A percentile compares a stretch with the other conserved stretches of the same genome.
Conservation (phyloP, 2,329 filamentous ascomycete genomes). For the Pseudocercospora fijiensis region DNA sequence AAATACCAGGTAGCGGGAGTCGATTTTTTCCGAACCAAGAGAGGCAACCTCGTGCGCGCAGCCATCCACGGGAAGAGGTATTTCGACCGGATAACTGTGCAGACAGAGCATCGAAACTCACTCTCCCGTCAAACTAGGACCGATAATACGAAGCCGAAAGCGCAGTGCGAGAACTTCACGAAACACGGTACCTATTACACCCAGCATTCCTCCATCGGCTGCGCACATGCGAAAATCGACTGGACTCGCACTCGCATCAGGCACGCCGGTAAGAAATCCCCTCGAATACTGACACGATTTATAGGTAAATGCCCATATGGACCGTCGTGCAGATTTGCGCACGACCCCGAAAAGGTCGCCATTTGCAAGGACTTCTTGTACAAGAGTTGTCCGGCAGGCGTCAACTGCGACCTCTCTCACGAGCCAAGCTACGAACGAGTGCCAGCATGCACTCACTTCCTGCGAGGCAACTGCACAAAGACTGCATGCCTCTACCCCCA, state of each 20-base stretch:
- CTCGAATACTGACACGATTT: constrained; percentile 27
- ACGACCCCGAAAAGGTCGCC: constrained; percentile 83
- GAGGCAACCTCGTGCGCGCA: constrained; percentile 75
- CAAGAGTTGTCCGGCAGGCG: constrained; percentile 73
- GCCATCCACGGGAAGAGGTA: constrained; percentile 27
- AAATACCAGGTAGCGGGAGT: constrained; percentile 71
- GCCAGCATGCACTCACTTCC: constrained; percentile 85
- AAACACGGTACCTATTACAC: constrained; percentile 35
- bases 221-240: constrained; percentile 6
- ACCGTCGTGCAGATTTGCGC: constrained; percentile 72
- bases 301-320: constrained; percentile 83
- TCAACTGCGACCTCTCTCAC: constrained; percentile 87
- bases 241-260: constrained; percentile 12
- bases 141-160: constrained; percentile 16
- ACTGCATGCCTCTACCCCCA: constrained; percentile 83
- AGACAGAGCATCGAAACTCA: not conserved
- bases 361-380: constrained; percentile 85
- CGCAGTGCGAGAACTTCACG: constrained; percentile 38
- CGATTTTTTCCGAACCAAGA: constrained; percentile 80
- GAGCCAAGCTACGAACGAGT: constrained; percentile 78
- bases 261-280: constrained; percentile 27
- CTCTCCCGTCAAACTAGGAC: constrained; percentile 16
- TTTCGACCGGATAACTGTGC: not conserved
- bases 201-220: constrained; percentile 15
- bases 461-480: constrained; percentile 87